Base-by-base conservation (phyloP, 345 rosid species). In the Trapa incisa region DNA sequence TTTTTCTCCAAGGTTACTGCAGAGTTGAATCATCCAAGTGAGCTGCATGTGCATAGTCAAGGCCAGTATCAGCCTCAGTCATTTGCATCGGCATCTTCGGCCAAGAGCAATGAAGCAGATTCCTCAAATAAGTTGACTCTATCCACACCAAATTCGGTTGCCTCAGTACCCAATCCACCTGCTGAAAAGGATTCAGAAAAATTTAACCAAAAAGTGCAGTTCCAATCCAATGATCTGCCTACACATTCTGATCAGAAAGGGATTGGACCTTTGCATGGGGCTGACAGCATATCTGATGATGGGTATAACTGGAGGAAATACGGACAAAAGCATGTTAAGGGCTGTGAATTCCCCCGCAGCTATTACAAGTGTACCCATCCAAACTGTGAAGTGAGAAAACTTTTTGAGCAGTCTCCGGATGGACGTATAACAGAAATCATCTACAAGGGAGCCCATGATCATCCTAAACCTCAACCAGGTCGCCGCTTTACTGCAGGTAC, bases 271-370 rank as follows among this genome's bases (percentile, higher is more conserved):
- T 70, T 85, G 2, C 68, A 77, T 65, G 39, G 83, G 67, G 82
- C 96, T 35, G 72, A 73, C 65, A 73, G 65, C 53, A 47, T 73
- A 35, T 65, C 76, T 38, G 93, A 89, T 72, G 99, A 94, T 84
- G 99, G 99, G 73, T 94, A 89, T 79, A 89, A 89, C 84, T 94
- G 99, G 97, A 81, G 99, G 70, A 94, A 94, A 73, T 94, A 94
- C 79, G 99, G 99, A 54, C 99, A 94, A 81, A 94, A 94, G 68
- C 96, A 85, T 75, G 99, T 94, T 39, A 94, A 94, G 75, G 99
- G 99, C 77, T 84, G 99, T 80, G 94, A 91, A 77, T 91, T 91
- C 76, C 99, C 97, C 1, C 89, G 99, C 72, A 87, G 96, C 79
- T 94, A 94, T 76, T 94, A 94, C 81, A 94, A 94, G 75, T 94